Evolutionary conservation across 768 basidiomycete genomes (phyloP).

Genomic region (Phallus indusiatus): DNA sequence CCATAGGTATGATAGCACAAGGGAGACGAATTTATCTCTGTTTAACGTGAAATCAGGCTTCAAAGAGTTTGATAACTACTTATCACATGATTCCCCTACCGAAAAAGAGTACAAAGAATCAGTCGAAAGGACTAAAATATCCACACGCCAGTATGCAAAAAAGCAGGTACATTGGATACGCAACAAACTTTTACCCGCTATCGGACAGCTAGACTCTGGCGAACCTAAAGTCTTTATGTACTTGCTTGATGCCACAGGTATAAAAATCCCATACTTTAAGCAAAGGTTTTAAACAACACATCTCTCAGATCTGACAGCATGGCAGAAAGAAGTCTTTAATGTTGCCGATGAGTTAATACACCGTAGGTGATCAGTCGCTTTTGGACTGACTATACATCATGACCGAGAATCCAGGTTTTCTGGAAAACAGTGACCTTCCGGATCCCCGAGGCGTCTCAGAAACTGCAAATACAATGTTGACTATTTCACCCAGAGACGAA

Average conservation of each 20-base stretch:
- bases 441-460: slow-evolving; percentile 49
- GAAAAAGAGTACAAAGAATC: slow-evolving; percentile 37
- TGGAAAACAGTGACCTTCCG: slow-evolving; percentile 38
- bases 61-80: slow-evolving; percentile 75
- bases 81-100: slow-evolving; percentile 34
- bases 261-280: slow-evolving; percentile 14
- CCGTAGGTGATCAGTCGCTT: slow-evolving; percentile 25
- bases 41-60: slow-evolving; percentile 51
- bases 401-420: slow-evolving; percentile 38
- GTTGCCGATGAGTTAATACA: slow-evolving; percentile 40
- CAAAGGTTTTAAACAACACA: background rate
- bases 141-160: slow-evolving; percentile 87
- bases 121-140: slow-evolving; percentile 71
- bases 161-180: slow-evolving; percentile 87
- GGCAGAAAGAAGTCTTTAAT: slow-evolving; percentile 47
- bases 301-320: slow-evolving; percentile 42
- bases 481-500: slow-evolving; percentile 32
- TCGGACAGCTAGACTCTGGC: slow-evolving; percentile 38
- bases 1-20: slow-evolving; percentile 56
- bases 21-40: background rate
- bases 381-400: background rate
- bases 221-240: slow-evolving; percentile 33
- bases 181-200: slow-evolving; percentile 76
- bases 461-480: slow-evolving; percentile 43
- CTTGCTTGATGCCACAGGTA: slow-evolving; percentile 63